Evolutionary conservation across 2,329 filamentous ascomycete genomes (phyloP).

Genomic region (Macroventuria anomochaeta): DNA sequence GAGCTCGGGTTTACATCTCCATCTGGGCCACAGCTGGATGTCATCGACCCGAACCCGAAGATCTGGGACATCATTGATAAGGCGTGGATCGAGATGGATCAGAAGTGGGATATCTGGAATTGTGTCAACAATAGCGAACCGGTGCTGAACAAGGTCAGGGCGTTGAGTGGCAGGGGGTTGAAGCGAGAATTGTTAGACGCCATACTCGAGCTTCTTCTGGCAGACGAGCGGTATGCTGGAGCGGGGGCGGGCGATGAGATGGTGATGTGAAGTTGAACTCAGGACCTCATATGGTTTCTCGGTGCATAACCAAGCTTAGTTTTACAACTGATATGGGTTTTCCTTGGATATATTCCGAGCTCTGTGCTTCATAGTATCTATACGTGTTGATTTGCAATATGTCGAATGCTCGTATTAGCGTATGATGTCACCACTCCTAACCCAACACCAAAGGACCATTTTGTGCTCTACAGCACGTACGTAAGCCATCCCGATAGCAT

Average conservation of each 20-base stretch:
- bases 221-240: slow-evolving; percentile 41
- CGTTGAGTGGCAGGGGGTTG: slow-evolving; percentile 37
- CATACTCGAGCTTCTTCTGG: slow-evolving; percentile 44
- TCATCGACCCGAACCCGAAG: slow-evolving; percentile 39
- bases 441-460: too few species aligned
- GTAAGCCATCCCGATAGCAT: too few species aligned
- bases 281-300: too few species aligned
- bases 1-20: slow-evolving; percentile 27
- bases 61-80: slow-evolving; percentile 41
- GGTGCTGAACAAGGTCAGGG: slow-evolving; percentile 37
- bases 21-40: slow-evolving; percentile 40
- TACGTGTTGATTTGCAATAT: too few species aligned
- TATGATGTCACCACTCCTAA: background rate
- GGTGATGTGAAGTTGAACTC: background rate
- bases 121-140: slow-evolving; percentile 37
- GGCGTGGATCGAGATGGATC: slow-evolving; percentile 38
- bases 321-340: too few species aligned
- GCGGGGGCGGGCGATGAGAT: slow-evolving; percentile 9
- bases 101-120: slow-evolving; percentile 44
- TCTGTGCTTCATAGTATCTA: too few species aligned
- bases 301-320: too few species aligned
- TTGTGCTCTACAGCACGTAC: too few species aligned
- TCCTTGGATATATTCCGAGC: too few species aligned
- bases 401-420: too few species aligned
- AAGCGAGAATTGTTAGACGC: slow-evolving; percentile 41